Base-by-base conservation (phyloP, 805 yeast species). In the Clavispora asparagi region DNA sequence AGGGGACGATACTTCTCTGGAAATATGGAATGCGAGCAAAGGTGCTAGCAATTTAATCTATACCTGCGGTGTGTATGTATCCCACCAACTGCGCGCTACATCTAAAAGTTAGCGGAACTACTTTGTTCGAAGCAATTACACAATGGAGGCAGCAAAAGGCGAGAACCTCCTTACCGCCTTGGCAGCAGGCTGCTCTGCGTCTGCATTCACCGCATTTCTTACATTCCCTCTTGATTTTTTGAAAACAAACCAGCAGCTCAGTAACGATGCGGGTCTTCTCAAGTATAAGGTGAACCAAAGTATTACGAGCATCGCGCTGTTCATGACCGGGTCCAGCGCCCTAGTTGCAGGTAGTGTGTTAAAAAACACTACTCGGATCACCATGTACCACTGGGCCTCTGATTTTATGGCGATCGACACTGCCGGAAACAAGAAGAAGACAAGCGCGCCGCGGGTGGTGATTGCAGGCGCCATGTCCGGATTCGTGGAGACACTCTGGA, bases 391-490 rank as follows among this genome's bases (percentile, higher is more conserved):
- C 51, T 79, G 82, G 68, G 82, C 85, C 47, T 80, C 89, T 23
- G 77, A 81, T 57, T 78, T 86, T 61, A 70, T 79, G 86, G 73
- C 83, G 4, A 78, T 68, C 11, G 77, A 71, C 7, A 50, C 62
- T 8, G 61, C 58, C 45, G 63, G 58, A 37, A 77, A 73, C 16
- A 67, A 65, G 43, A 79, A 82, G n/a, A 76, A 81, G 51, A 74
- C 88, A 3, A 75, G 83, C 7, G 95, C 95, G 1, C 92, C 95
- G 9, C 74, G 89, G 56, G 76, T 88, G 36, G 86, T 88, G 7
- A 81, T 86, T 48, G 96, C 97, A 4, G 96, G 95, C 9, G 74
- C 76, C 1, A 77, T 88, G 70, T 86, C 96, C 6, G 98, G 96
- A 2, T 73, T 85, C 47, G 68, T 83, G 39, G 98, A 94, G 63